phyloP scores from a whole-genome alignment of 768 basidiomycete genomes.

The Phaffia tasmanica region DNA sequence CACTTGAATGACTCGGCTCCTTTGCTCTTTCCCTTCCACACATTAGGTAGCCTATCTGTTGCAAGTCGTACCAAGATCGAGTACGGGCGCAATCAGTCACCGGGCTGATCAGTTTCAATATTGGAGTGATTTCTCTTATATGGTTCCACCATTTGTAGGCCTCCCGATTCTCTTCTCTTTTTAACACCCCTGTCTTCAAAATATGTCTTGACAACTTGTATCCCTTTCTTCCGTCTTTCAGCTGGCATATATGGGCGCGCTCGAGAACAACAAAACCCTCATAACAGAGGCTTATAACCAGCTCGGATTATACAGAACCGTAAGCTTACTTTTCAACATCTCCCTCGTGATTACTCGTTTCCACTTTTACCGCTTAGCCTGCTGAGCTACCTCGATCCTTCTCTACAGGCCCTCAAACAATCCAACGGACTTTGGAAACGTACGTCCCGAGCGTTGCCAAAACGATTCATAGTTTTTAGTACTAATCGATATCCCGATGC shows the following conservation, averaged over 20 bases:
- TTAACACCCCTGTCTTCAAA: not conserved
- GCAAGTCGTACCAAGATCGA: slow-evolving; percentile 46
- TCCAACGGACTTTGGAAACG: slow-evolving; percentile 54
- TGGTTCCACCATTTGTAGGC: slow-evolving; percentile 48
- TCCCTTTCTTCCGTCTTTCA: not conserved
- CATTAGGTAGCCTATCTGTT: slow-evolving; percentile 54
- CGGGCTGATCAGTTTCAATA: slow-evolving; percentile 56
- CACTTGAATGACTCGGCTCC: not conserved
- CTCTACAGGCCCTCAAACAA: slow-evolving; percentile 15
- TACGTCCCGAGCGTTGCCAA: not conserved
- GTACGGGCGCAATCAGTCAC: slow-evolving; percentile 73
- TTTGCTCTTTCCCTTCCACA: too few species aligned
- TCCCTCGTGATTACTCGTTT: not conserved
- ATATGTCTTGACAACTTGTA: not conserved
- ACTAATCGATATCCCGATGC: not conserved
- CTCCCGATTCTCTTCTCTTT: not conserved
- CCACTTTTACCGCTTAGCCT: not conserved
- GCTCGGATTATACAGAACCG: slow-evolving; percentile 53
- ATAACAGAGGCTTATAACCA: slow-evolving; percentile 59
- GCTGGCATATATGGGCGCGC: slow-evolving; percentile 58
- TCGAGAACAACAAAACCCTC: slow-evolving; percentile 50
- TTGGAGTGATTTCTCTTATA: slow-evolving; percentile 46
- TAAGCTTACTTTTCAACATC: not conserved
- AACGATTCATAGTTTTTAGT: not conserved
- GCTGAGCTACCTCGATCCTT: not conserved